phyloP scores from a whole-genome alignment of 2,329 filamentous ascomycete genomes.

The Chaetomiaceae sp. region DNA sequence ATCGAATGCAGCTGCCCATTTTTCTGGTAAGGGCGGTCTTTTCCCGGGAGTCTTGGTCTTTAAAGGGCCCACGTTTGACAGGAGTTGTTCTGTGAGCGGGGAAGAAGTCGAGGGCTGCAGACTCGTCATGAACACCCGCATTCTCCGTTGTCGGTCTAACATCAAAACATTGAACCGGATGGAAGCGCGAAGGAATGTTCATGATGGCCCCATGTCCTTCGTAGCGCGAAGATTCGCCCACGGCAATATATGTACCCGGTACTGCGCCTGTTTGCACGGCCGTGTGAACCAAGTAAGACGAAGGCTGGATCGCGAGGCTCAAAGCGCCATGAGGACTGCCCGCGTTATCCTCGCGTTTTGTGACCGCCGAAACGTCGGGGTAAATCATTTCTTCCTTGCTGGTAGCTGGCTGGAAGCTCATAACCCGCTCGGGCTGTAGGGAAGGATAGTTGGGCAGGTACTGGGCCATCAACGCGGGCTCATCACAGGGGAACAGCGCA shows the following conservation, averaged over 20 bases:
- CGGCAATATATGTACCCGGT: slow-evolving; percentile 9
- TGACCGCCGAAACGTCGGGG: slow-evolving; percentile 27
- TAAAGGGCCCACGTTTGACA: slow-evolving; percentile 51
- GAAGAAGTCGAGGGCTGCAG: slow-evolving; percentile 32
- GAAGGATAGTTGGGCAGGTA: slow-evolving; percentile 36
- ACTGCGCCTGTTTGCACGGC: slow-evolving; percentile 8
- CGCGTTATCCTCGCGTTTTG: slow-evolving; percentile 22
- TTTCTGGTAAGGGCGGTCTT: slow-evolving; percentile 54
- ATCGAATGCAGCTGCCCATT: slow-evolving; percentile 56
- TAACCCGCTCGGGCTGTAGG: slow-evolving; percentile 33
- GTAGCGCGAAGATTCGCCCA: slow-evolving; percentile 11
- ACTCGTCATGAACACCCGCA: slow-evolving; percentile 13
- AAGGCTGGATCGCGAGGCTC: slow-evolving; percentile 9
- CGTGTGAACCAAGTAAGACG: slow-evolving; percentile 7
- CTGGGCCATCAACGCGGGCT: slow-evolving; percentile 27
- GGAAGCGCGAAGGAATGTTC: slow-evolving; percentile 15
- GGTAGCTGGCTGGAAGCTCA: slow-evolving; percentile 27
- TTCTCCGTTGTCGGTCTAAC: slow-evolving; percentile 14
- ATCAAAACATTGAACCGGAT: slow-evolving; percentile 15
- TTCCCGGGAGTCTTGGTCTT: slow-evolving; percentile 46
- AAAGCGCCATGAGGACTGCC: not conserved
- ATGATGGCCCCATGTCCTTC: slow-evolving; percentile 8
- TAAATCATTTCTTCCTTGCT: slow-evolving; percentile 41
- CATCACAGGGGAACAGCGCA: slow-evolving; percentile 31
- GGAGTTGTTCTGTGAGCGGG: slow-evolving; percentile 36